Evolutionary conservation across 257 asterid species (phyloP), one percentile per base, ranked within the genome.

Genomic region (Primulina tabacum): DNA sequence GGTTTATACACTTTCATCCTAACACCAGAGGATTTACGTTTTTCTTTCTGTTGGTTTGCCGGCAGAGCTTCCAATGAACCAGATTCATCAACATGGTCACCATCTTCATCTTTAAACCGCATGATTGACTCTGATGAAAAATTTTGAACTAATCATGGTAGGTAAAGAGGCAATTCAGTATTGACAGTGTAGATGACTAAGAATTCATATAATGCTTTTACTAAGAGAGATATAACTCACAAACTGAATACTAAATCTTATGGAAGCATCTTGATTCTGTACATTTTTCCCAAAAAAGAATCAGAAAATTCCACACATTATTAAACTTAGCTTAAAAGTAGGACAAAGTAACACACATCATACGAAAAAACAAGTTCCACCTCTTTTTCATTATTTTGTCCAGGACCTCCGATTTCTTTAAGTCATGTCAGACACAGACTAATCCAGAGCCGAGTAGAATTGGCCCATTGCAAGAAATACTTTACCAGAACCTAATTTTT

Each of bases 21-120:
- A 64, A 81, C 81, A 64, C 87, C 90, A 4, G 78, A 57, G 52
- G 77, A 73, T 76, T 76, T 82, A 43, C 76, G 83, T 74, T 84
- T 84, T 63, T 81, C 94, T 72, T 80, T 85, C 72, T 60, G 76
- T 59, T 61, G 84, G 70, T 77, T 78, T 47, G 62, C 66, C 34
- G 79, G 83, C 71, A 58, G 75, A 78, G 79, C 76, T 78, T 82
- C 92, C 35, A 75, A 65, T 43, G 92, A 73, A 71, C 72, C 80
- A 64, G 85, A 81, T 83, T 89, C 95, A 79, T 82, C 91, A 60
- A 72, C 83, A 81, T 70, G 87, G 65, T 84, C 88, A 71, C 55
- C 84, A 70, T 56, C 62, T 55, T 79, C 90, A 56, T 80, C 92
- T 79, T 71, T 82, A 70, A 62, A 62, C 64, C 40, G 86, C 69